These are phyloP conservation scores for Ballota nigra DNA, from an alignment of 257 asterid genomes.

Conservation along the genomic window DNA sequence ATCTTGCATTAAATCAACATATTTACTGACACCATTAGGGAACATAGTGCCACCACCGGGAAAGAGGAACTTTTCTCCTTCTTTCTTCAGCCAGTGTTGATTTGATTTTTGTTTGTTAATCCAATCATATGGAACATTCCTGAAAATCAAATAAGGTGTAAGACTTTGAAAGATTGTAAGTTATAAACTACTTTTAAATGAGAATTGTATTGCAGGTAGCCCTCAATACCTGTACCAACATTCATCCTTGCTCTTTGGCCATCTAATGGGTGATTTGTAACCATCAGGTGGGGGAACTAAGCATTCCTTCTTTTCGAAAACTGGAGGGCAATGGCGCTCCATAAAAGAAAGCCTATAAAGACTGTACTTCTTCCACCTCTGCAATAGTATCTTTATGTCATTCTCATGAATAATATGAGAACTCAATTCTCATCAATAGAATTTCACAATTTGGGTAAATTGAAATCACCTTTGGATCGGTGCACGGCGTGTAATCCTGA, in stretches of 20 bases:
- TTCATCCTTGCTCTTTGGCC: conserved; percentile 84
- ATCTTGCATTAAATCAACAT: conserved; percentile 81
- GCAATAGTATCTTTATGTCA: conserved; percentile 26
- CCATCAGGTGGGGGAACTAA: conserved; percentile 84
- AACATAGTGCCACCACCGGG: conserved; percentile 99
- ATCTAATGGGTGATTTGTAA: conserved; percentile 64
- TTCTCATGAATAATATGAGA: neutral
- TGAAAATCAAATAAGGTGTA: conserved; percentile 19
- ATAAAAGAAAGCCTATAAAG: conserved; percentile 60
- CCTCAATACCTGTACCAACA: conserved; percentile 80
- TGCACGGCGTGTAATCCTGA: conserved; percentile 98
- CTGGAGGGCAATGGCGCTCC: conserved; percentile 92
- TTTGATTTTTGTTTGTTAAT: conserved; percentile 91
- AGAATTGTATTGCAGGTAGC: neutral
- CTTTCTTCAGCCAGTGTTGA: conserved; percentile 94
- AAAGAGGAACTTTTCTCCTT: conserved; percentile 90
- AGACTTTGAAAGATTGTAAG: neutral
- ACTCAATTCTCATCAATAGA: neutral
- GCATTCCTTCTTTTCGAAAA: conserved; percentile 69
- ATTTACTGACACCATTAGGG: conserved; percentile 83
- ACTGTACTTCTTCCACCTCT: conserved; percentile 74
- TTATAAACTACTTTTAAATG: neutral
- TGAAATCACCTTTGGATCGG: conserved; percentile 82
- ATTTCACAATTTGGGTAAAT: neutral
- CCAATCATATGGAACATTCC: conserved; percentile 98